Evolutionary conservation across 73 alveolate genomes (phyloP), one percentile per base, ranked within the genome.

Genomic region (Tetrahymena malaccensis): DNA sequence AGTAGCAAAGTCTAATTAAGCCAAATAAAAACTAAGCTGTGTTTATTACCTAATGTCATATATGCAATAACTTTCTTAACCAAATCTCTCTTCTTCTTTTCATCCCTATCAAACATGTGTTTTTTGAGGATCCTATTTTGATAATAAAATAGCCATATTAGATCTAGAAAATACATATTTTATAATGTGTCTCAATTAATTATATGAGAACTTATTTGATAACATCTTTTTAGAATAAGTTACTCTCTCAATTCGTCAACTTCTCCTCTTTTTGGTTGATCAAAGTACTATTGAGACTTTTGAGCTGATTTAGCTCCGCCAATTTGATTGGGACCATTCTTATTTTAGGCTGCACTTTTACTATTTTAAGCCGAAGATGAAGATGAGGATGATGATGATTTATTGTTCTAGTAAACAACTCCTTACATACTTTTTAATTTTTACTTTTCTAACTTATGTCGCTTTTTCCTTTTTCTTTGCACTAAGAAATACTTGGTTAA

Each of bases 41-140:
- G 3, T 50, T 25, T 84, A 10, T 17, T 94, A 94, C 99, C 99
- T 58, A 98, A 96, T 19, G 99, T 99, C 99, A 99, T 99, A 84
- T 98, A 98, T 40, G 99, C 99, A 25, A 99, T 98, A 85, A 99
- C 99, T 95, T 99, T 96, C 96, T 99, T 99, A 89, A 99, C 98
- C 0, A 98, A 99, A 94, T 99, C 99, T 96, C 99, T 84, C 84
- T 98, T 95, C 97, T 98, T 98, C 85, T 93, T 97, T 31, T 85
- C 95, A 94, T 98, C 99, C 58, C 97, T 96, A 89, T 99, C 99
- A 44, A 97, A 96, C 38, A 96, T 56, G 85, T 98, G 98, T 96
- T 98, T 97, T 94, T 98, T 97, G 94, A 99, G 97, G 55, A 98
- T 96, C 70, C 98, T 98, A 93, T 94, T 70, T 93, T 25, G 70